Conservation (phyloP, 2,329 filamentous ascomycete genomes). For the Neofusicoccum kwambonambiense region DNA sequence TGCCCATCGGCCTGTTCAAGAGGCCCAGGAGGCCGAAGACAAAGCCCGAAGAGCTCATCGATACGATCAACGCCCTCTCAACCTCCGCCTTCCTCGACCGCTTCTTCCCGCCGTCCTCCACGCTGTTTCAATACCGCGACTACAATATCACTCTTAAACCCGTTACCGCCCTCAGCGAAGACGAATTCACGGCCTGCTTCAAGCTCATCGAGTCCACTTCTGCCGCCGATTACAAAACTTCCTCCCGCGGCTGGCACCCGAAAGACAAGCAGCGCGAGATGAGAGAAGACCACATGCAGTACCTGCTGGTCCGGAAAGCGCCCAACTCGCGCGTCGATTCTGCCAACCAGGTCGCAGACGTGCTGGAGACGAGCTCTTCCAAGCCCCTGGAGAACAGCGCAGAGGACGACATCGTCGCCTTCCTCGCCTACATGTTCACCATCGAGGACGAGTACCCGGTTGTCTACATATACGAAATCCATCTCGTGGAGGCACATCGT, state of each 20-base stretch:
- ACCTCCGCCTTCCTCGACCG: conserved; percentile 2
- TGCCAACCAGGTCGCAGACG: background rate
- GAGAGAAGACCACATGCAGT: conserved; percentile 65
- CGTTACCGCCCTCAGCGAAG: conserved; percentile 31
- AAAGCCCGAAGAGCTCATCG: conserved; percentile 3
- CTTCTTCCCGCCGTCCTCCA: conserved; percentile 13
- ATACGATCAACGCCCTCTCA: conserved; percentile 16
- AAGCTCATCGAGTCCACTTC: conserved; percentile 63
- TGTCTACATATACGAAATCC: conserved; percentile 77
- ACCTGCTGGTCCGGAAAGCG: conserved; percentile 58
- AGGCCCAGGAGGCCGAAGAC: background rate
- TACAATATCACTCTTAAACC: conserved; percentile 31
- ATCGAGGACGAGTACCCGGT: conserved; percentile 63
- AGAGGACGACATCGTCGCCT: conserved; percentile 27
- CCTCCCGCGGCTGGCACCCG: conserved; percentile 63
- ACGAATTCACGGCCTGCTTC: conserved; percentile 52
- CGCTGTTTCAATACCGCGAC: conserved; percentile 1
- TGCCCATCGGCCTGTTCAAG: background rate
- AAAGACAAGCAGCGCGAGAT: conserved; percentile 65
- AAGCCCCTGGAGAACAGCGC: background rate
- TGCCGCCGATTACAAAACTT: conserved; percentile 61
- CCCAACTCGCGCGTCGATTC: too few relatives aligned
- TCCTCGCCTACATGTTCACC: conserved; percentile 68
- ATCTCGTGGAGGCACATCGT: conserved; percentile 58
- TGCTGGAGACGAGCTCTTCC: background rate